Conservation (phyloP, 2,329 filamentous ascomycete genomes). For the Hypomyces perniciosus region DNA sequence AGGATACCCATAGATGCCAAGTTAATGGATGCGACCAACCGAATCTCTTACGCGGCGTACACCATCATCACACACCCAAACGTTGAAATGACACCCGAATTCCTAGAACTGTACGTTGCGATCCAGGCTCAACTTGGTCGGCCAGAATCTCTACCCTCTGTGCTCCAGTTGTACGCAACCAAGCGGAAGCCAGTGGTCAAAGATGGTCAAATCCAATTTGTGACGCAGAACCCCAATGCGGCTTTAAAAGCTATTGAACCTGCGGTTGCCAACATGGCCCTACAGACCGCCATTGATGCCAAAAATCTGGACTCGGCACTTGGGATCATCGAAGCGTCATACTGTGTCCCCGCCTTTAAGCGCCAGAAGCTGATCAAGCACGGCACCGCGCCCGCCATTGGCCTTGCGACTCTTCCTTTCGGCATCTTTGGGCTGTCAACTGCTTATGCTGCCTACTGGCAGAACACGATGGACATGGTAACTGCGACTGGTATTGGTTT, state of each 20-base stretch:
- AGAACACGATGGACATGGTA: constrained; percentile 67
- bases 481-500: constrained; percentile 75
- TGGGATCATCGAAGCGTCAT: constrained; percentile 65
- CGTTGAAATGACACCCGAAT: constrained; percentile 69
- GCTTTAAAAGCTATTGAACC: constrained; percentile 66
- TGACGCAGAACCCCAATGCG: constrained; percentile 59
- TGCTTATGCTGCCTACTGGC: constrained; percentile 36
- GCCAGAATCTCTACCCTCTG: constrained; percentile 70
- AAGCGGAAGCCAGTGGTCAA: constrained; percentile 67
- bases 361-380: constrained; percentile 62
- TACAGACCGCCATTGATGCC: constrained; percentile 72
- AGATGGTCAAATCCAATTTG: constrained; percentile 54
- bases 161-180: constrained; percentile 75
- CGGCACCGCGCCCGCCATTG: constrained; percentile 52
- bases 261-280: constrained; percentile 64
- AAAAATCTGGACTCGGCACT: constrained; percentile 75
- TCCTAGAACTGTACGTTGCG: constrained; percentile 69
- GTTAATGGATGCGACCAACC: constrained; percentile 41
- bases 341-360: constrained; percentile 59
- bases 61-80: constrained; percentile 65
- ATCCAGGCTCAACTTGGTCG: constrained; percentile 68
- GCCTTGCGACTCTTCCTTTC: constrained; percentile 55
- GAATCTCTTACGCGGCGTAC: constrained; percentile 58
- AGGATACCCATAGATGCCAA: constrained; percentile 27
- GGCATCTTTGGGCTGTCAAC: constrained; percentile 66